Evolutionary conservation across 1,284 basidiomycete species (phyloP).

Genomic region (Puccinia polysora): DNA sequence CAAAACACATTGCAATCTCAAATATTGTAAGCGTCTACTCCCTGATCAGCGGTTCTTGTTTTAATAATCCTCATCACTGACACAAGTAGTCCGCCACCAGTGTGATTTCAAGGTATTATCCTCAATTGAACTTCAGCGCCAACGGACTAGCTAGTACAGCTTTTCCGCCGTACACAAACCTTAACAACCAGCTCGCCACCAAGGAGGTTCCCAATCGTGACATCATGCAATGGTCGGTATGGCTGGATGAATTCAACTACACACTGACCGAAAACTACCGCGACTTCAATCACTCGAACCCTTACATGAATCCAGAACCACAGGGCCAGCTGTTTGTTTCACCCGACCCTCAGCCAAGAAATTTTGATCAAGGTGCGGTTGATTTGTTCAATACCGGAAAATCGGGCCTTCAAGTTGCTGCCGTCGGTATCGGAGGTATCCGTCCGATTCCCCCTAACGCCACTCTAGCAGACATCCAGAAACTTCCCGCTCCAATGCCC

Average conservation of each 20-base stretch:
- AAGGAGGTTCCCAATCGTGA: neutral
- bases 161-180: conserved; percentile 5
- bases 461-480: neutral
- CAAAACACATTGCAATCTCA: conserved; percentile 22
- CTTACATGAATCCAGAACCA: conserved; percentile 7
- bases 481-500: neutral
- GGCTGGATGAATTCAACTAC: conserved; percentile 26
- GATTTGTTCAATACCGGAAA: neutral
- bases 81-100: neutral
- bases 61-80: neutral
- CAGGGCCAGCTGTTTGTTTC: conserved; percentile 14
- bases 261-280: conserved; percentile 10
- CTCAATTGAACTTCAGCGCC: conserved; percentile 8
- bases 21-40: neutral
- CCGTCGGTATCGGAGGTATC: conserved; percentile 27
- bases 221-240: conserved; percentile 24
- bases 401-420: conserved; percentile 8
- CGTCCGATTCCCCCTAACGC: conserved; percentile 15
- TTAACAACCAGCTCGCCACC: neutral
- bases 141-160: conserved; percentile 7
- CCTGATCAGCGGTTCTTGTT: neutral
- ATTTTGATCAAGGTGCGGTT: neutral
- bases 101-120: conserved; percentile 21
- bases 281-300: conserved; percentile 19
- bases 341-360: neutral